Conservation (phyloP, 1,139 yeast species). For the Suhomyces panamericanus region DNA sequence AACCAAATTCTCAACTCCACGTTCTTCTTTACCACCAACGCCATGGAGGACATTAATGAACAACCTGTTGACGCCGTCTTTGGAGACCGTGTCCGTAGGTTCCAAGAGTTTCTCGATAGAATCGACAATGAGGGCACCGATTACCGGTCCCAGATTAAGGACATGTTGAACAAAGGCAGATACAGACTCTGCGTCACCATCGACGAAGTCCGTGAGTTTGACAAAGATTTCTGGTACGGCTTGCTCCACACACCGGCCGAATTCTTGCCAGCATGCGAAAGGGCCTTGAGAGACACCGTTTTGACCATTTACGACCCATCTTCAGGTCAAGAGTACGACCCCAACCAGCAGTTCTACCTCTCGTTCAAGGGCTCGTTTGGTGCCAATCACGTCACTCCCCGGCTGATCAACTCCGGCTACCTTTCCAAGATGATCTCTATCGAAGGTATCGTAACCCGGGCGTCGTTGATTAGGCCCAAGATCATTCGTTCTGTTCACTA, state of each 20-base stretch:
- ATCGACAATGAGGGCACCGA: constrained; percentile 50
- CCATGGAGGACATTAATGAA: constrained; percentile 28
- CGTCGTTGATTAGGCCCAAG: constrained; percentile 91
- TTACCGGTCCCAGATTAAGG: constrained; percentile 68
- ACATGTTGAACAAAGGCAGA: constrained; percentile 66
- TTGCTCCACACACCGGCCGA: constrained; percentile 77
- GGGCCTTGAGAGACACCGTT: constrained; percentile 82
- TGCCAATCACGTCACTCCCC: constrained; percentile 80
- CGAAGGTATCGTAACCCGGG: constrained; percentile 94
- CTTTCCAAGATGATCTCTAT: constrained; percentile 82
- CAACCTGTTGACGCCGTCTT: constrained; percentile 51
- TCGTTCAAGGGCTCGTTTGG: constrained; percentile 94
- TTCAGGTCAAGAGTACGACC: constrained; percentile 50
- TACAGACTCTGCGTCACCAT: constrained; percentile 73
- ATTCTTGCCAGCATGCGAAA: constrained; percentile 84
- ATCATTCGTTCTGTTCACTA: constrained; percentile 91
- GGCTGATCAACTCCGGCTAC: constrained; percentile 76
- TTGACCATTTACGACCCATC: constrained; percentile 62
- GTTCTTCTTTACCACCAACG: constrained; percentile 3
- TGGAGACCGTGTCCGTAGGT: constrained; percentile 82
- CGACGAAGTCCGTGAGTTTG: constrained; percentile 87
- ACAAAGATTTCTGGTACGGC: constrained; percentile 77
- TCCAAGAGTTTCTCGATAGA: constrained; percentile 81
- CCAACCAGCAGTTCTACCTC: constrained; percentile 67
- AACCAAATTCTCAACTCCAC: constrained; percentile 5